Base-by-base conservation (phyloP, 148 eudicot species). In the Chenopodium berlandieri region DNA sequence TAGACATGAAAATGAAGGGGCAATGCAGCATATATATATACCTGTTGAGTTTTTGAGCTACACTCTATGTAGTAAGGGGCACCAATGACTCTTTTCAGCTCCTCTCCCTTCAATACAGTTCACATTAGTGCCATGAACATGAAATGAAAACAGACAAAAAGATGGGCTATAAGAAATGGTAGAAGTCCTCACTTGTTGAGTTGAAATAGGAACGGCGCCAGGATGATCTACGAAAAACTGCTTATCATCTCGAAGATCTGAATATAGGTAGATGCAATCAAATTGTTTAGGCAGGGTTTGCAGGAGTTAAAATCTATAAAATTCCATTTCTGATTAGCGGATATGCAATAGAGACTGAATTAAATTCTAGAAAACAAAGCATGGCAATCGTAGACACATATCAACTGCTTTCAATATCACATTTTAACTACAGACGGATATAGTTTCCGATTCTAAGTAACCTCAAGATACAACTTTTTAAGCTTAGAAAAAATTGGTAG, bases 191-290 rank as follows among this genome's bases (percentile, higher is more conserved):
- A 91, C 97, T 88, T 91, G 97, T 80, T 85, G 88, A 75, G 97
- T 89, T 23, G 92, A 67, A 47, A 93, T 93, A 27, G 97, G 93
- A 60, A 89, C 89, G 66, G 97, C 97, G 64, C 92, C 94, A 70
- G 97, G 97, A 76, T 91, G 97, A 87, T 91, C 92, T 56, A 83
- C 31, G 54, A 93, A 91, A 78, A 89, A 93, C 83, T 91, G 95
- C 83, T 91, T 93, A 78, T 93, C 95, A 83, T 93, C 97, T 83
- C 95, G 85, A 82, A 93, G 94, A 90, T 93, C 97, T 93, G 91
- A 73, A 69, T 60, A 30, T 16, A 75, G 22, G 47, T 71, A 32
- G 17, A 31, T 31, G 30, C 48, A 70, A 77, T 34, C 27, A 67
- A n/a, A 54, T n/a, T 31, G 48, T 14, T 46, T 7, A 4, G 54